These are phyloP conservation scores for Tagetes patula DNA, from an alignment of 129 eudicot species.

Conservation along the genomic window DNA sequence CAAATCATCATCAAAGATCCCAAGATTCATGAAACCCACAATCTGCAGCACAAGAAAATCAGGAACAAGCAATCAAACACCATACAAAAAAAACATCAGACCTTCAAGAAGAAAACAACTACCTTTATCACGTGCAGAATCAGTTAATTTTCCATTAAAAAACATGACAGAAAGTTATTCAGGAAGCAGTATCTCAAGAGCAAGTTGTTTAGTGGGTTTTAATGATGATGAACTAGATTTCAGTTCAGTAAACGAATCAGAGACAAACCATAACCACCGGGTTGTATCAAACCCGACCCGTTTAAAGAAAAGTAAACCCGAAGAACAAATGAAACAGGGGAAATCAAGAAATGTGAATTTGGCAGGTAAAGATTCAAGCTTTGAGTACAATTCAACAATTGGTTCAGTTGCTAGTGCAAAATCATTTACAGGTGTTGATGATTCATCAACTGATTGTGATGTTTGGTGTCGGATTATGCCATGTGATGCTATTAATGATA, in stretches of 20 bases:
- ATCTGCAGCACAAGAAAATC: slow-evolving; percentile 43
- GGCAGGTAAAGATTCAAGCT: slow-evolving; percentile 21
- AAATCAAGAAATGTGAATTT: slow-evolving; percentile 5
- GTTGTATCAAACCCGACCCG: slow-evolving; percentile 28
- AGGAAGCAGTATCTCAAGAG: slow-evolving; percentile 41
- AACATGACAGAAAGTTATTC: slow-evolving; percentile 39
- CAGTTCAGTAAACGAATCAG: slow-evolving; percentile 21
- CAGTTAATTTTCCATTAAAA: slow-evolving; percentile 41
- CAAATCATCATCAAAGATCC: slow-evolving; percentile 23
- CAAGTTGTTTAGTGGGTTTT: slow-evolving; percentile 35
- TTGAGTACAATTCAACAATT: slow-evolving; percentile 8
- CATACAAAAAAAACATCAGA: slow-evolving; percentile 19
- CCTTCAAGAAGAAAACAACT: slow-evolving; percentile 32
- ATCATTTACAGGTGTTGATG: slow-evolving; percentile 22
- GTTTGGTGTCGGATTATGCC: slow-evolving; percentile 22
- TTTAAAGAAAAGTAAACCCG: slow-evolving; percentile 21
- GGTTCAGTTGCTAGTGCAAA: slow-evolving; percentile 18
- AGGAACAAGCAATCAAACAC: slow-evolving; percentile 30
- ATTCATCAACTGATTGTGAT: slow-evolving; percentile 28
- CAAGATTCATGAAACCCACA: slow-evolving; percentile 46
- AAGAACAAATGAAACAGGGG: neutral
- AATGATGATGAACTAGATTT: slow-evolving; percentile 20
- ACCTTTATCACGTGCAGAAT: slow-evolving; percentile 38
- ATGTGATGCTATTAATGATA: slow-evolving; percentile 20
- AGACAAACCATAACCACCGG: slow-evolving; percentile 30